These are phyloP conservation scores for Crithidia bombi DNA, from an alignment of 208 protist genomes.

Conservation along the genomic window DNA sequence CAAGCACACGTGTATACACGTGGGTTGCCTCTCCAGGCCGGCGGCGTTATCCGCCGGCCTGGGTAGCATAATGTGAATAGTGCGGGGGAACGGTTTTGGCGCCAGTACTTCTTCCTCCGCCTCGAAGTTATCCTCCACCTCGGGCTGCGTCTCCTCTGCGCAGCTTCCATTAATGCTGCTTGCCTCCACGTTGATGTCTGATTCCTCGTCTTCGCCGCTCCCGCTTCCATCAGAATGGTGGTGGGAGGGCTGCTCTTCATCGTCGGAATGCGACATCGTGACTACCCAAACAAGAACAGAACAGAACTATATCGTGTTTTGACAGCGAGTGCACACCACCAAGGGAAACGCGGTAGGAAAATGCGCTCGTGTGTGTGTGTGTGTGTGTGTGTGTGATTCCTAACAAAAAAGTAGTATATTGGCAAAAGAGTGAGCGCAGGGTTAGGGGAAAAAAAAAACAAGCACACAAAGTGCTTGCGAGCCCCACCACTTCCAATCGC, in stretches of 20 bases:
- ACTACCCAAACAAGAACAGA: not conserved
- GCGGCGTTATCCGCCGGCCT: not conserved
- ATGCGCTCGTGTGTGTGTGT: too few relatives aligned
- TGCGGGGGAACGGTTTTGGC: slow-evolving; percentile 29
- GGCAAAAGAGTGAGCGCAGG: too few relatives aligned
- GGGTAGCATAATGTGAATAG: slow-evolving; percentile 21
- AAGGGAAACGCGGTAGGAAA: not conserved
- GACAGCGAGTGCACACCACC: not conserved
- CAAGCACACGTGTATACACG: slow-evolving; percentile 30
- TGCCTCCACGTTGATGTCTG: slow-evolving; percentile 19
- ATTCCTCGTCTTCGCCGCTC: slow-evolving; percentile 25
- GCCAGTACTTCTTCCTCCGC: slow-evolving; percentile 33
- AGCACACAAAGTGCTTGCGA: too few relatives aligned
- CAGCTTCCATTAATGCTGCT: slow-evolving; percentile 1
- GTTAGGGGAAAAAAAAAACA: too few relatives aligned
- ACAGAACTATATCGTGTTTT: not conserved
- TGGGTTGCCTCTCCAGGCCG: not conserved
- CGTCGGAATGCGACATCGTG: slow-evolving; percentile 8
- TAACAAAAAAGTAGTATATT: too few relatives aligned
- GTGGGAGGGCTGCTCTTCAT: not conserved
- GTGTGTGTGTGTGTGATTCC: too few relatives aligned
- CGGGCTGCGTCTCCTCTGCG: not conserved
- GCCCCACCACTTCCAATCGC: too few relatives aligned
- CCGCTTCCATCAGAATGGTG: slow-evolving; percentile 1
- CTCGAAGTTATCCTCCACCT: slow-evolving; percentile 36